Conservation (phyloP, 495 filamentous ascomycete genomes). For the Cenococcum geophilum region DNA sequence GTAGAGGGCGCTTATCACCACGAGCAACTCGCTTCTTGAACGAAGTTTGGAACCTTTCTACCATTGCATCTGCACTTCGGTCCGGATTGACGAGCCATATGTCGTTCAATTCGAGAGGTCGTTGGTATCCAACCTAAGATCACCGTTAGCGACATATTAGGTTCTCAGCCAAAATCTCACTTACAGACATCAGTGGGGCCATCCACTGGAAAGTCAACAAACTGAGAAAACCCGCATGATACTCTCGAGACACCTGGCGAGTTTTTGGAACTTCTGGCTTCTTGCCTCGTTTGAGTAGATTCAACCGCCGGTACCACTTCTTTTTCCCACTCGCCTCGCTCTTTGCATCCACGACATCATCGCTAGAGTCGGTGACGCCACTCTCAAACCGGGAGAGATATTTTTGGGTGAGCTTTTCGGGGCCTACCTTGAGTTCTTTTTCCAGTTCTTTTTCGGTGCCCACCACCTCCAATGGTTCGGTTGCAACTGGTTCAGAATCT, state of each 20-base stretch:
- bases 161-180: constrained; percentile 26
- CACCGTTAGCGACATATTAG: constrained; percentile 6
- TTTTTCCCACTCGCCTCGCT: constrained; percentile 38
- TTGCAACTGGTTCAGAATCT: constrained; percentile 31
- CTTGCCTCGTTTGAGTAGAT: constrained; percentile 56
- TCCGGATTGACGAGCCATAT: constrained; percentile 82
- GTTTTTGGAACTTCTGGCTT: constrained; percentile 56
- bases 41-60: constrained; percentile 55
- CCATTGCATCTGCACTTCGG: constrained; percentile 61
- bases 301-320: constrained; percentile 55
- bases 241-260: constrained; percentile 50
- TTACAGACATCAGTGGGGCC: constrained; percentile 59
- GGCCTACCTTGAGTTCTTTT: constrained; percentile 15
- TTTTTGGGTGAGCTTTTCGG: constrained; percentile 12
- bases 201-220: constrained; percentile 62
- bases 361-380: constrained; percentile 44
- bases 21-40: constrained; percentile 60
- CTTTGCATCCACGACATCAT: constrained; percentile 33
- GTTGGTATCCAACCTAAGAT: constrained; percentile 67
- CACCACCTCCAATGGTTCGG: constrained; percentile 30
- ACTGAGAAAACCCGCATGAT: constrained; percentile 55
- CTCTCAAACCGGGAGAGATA: constrained; percentile 39
- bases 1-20: constrained; percentile 66
- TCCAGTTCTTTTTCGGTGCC: constrained; percentile 30
- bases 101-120: constrained; percentile 75